Base-by-base conservation (phyloP, 108 stramenopile genomes). In the Stephanodiscus triporus region DNA sequence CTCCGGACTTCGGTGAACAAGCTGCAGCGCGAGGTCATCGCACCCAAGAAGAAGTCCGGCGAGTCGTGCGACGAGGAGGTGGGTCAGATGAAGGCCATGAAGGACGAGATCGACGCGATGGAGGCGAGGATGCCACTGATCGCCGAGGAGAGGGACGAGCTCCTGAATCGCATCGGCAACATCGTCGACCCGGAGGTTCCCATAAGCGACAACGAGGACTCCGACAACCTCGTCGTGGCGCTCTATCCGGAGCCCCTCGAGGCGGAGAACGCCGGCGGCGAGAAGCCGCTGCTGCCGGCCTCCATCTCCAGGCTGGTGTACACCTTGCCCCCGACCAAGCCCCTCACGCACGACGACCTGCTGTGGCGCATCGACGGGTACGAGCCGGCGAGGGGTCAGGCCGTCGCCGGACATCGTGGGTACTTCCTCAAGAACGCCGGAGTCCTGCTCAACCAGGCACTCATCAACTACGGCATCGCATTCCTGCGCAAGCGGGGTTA, bases 401-500 rank as follows among this genome's bases (percentile, higher is more conserved):
- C 86, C 9, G 98, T 98, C 26, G 98, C 97, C 17, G 99, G 99
- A 9, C 98, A 99, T 76, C 89, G 98, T 6, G 98, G 92, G 19
- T 99, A 99, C 90, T 99, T 99, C 82, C 81, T 99, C 66, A 96
- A 95, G 49, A 98, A 99, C 76, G 94, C 93, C 4, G 98, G 98
- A 16, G 94, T 98, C 22, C 66, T 97, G 22, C 88, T 99, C 63
- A 99, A 99, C 80, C 97, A 98, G 86, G 99, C 98, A 30, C 85
- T 99, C 68, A 98, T 99, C 78, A 97, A 97, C 77, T 99, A 98
- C 84, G 88, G 93, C 59, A 96, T 99, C 82, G 86, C 96, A 73
- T 99, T 99, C 74, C 82, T 98, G 61, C 60, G 89, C 22, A 89
- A 87, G 62, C 82, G 92, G 42, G 96, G 86, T 4, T 99, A 99